Evolutionary conservation across 805 yeast species (phyloP), one percentile per base, ranked within the genome.

Genomic region (Ogataea saltuana): DNA sequence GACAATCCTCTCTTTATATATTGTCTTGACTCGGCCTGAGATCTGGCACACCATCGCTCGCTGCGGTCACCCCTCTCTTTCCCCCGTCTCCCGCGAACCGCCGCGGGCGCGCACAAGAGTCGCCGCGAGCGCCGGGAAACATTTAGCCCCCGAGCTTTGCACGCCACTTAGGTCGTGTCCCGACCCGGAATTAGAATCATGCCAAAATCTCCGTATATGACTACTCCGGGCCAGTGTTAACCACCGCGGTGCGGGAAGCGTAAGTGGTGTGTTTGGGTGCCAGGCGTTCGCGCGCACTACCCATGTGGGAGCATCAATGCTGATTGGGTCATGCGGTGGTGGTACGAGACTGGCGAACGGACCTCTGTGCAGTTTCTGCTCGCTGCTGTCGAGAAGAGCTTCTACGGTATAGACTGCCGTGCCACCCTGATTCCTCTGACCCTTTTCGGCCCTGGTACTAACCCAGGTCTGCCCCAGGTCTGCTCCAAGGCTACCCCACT

Each of bases 141-240:
- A 37, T 42, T 15, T 26, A 18, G 34, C 23, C 22, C 40, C 37
- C 34, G 32, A 27, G 15, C 22, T 9, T 16, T 6, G 19, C 37
- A 37, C 27, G 28, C 29, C 33, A 27, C 19, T 10, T 34, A 33
- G 33, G 50, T 43, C 45, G 50, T 47, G 50, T 41, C 34, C 31
- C 12, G 12, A 17, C 42, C 18, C 37, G 11, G 9, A 23, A 13
- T 20, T n/a, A 33, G 26, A 33, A 47, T 47, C 50, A 47, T 44
- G 50, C 48, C 48, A 44, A 47, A 39, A 32, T 32, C 37, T 37
- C 23, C 26, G 32, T 37, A 37, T 23, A 47, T 47, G 48, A 43
- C 50, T 43, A 44, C 50, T 47, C 50, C 50, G 50, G 50, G 50
- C 45, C 48, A 41, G 45, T 47, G 50, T 47, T 41, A 40, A 47